Conservation (phyloP, 441 rosid species). For the Brassica hybrid region DNA sequence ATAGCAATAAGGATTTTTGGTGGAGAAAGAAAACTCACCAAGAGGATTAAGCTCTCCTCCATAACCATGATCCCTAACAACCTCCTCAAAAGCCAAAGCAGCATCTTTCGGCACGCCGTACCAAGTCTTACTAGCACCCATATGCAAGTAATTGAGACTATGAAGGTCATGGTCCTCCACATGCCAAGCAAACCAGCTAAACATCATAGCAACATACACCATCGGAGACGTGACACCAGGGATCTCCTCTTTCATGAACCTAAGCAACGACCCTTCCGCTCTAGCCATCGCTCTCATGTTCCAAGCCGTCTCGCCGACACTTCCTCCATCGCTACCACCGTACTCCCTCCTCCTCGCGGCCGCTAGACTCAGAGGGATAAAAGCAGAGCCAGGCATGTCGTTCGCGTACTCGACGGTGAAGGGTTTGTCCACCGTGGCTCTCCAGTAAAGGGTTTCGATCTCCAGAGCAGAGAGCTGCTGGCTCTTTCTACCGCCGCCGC, state of each 20-base stretch:
- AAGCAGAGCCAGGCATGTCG: slow-evolving; percentile 99
- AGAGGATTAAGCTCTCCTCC: slow-evolving; percentile 96
- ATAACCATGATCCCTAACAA: slow-evolving; percentile 94
- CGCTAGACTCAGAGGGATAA: slow-evolving; percentile 51
- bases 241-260: slow-evolving; percentile 97
- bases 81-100: slow-evolving; percentile 94
- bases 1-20: background rate
- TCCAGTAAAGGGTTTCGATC: slow-evolving; percentile 96
- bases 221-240: slow-evolving; percentile 98
- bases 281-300: slow-evolving; percentile 96
- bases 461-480: slow-evolving; percentile 69
- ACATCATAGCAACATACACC: slow-evolving; percentile 97
- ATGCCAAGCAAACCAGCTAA: slow-evolving; percentile 99
- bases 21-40: slow-evolving; percentile 54
- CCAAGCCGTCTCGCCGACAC: slow-evolving; percentile 92
- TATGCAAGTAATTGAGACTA: slow-evolving; percentile 96
- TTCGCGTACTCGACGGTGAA: slow-evolving; percentile 95
- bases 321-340: slow-evolving; percentile 57
- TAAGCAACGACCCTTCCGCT: slow-evolving; percentile 90
- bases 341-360: slow-evolving; percentile 52
- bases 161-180: slow-evolving; percentile 97
- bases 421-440: slow-evolving; percentile 90
- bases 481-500: slow-evolving; percentile 48
- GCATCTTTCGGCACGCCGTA: slow-evolving; percentile 96
- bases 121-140: slow-evolving; percentile 98